These are phyloP conservation scores for Pisolithus thermaeus DNA, from an alignment of 1,284 basidiomycete species.

Conservation along the genomic window DNA sequence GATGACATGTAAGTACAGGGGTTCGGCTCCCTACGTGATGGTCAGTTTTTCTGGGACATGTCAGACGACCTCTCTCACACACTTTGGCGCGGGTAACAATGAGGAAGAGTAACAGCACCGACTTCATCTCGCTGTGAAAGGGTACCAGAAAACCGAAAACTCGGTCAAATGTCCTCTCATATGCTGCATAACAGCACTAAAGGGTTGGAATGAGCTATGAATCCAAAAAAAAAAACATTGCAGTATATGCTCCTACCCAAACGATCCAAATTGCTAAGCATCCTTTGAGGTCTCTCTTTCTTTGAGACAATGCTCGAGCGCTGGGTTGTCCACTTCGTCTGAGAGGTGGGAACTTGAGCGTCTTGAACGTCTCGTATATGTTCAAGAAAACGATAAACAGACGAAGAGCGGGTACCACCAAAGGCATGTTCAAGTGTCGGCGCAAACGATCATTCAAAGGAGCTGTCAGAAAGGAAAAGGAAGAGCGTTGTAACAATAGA, in stretches of 20 bases:
- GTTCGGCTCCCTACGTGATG: constrained; percentile 63
- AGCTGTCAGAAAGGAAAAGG: background rate
- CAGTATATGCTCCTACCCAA: constrained; percentile 50
- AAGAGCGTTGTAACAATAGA: background rate
- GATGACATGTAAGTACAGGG: constrained; percentile 67
- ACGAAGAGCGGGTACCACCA: constrained; percentile 64
- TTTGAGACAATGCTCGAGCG: constrained; percentile 57
- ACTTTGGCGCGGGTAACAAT: constrained; percentile 69
- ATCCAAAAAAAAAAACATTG: constrained; percentile 1
- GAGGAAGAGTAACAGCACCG: constrained; percentile 62
- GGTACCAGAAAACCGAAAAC: constrained; percentile 65
- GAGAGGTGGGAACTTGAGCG: constrained; percentile 57
- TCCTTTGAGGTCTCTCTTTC: constrained; percentile 79
- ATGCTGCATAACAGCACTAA: constrained; percentile 57
- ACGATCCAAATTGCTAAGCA: constrained; percentile 76
- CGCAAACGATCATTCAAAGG: constrained; percentile 10
- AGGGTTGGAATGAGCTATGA: constrained; percentile 15
- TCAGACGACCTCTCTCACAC: constrained; percentile 25
- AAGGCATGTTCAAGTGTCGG: constrained; percentile 43
- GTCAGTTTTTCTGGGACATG: constrained; percentile 9
- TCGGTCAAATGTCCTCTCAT: constrained; percentile 59
- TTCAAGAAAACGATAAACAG: constrained; percentile 68
- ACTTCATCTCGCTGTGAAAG: constrained; percentile 76
- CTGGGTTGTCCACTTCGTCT: constrained; percentile 59
- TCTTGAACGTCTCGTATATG: constrained; percentile 78